Conservation (phyloP, 345 rosid species). For the Arabis alpina region DNA sequence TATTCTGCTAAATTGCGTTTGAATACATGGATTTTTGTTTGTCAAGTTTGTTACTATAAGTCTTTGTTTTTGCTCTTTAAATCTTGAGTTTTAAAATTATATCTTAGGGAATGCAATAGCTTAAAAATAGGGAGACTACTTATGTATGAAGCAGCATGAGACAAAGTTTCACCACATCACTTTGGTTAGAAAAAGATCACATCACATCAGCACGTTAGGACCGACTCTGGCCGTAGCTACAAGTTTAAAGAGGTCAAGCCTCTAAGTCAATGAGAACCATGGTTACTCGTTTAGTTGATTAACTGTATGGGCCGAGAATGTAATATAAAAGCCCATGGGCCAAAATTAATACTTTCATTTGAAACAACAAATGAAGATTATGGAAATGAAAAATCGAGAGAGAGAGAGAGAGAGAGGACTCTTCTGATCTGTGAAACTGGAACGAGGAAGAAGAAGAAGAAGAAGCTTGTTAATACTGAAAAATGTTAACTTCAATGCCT, state of each 20-base stretch:
- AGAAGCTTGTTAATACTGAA: background rate
- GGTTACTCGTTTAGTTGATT: too few species aligned
- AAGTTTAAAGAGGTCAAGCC: too few species aligned
- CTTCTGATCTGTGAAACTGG: slow-evolving; percentile 2
- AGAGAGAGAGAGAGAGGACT: background rate
- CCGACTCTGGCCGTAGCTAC: too few species aligned
- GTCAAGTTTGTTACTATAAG: background rate
- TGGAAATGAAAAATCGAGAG: background rate
- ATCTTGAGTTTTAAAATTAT: background rate
- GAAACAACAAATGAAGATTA: too few species aligned
- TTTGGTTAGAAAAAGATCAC: too few species aligned
- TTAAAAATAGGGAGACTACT: slow-evolving; percentile 36
- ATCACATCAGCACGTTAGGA: too few species aligned
- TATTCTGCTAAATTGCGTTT: background rate
- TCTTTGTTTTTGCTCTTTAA: background rate
- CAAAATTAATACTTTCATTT: too few species aligned
- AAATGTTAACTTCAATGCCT: slow-evolving; percentile 50
- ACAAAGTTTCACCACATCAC: too few species aligned
- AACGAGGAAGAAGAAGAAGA: slow-evolving; percentile 2
- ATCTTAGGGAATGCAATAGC: slow-evolving; percentile 67
- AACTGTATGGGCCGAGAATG: too few species aligned
- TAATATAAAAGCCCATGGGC: too few species aligned
- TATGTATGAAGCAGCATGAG: too few species aligned
- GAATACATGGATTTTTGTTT: background rate
- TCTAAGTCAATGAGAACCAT: too few species aligned